phyloP scores from a whole-genome alignment of 495 filamentous ascomycete species.

The Elasticomyces elasticus region DNA sequence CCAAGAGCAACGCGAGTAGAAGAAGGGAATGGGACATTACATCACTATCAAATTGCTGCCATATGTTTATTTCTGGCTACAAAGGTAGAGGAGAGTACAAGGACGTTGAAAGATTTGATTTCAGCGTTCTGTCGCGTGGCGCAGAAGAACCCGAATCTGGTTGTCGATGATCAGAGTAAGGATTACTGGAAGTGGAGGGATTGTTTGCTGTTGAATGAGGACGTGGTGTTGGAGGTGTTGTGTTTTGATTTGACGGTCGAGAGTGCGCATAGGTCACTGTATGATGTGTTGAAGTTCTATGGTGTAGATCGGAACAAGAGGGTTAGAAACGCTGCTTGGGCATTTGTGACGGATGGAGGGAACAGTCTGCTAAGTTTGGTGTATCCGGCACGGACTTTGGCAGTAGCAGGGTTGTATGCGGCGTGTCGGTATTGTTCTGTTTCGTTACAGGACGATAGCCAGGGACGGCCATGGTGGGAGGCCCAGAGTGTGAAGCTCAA shows the following conservation, averaged over 20 bases:
- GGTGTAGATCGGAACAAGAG: slow-evolving; percentile 59
- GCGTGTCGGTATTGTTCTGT: slow-evolving; percentile 60
- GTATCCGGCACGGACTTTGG: slow-evolving; percentile 66
- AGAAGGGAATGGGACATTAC: too few species aligned
- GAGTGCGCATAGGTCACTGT: slow-evolving; percentile 70
- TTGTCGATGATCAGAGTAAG: slow-evolving; percentile 88
- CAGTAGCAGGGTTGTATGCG: slow-evolving; percentile 77
- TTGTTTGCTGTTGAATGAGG: slow-evolving; percentile 81
- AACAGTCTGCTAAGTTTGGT: slow-evolving; percentile 79
- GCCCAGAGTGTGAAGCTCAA: slow-evolving; percentile 51
- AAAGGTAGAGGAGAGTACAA: slow-evolving; percentile 92
- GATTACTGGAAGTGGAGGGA: slow-evolving; percentile 97
- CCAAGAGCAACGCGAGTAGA: too few species aligned
- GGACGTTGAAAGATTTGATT: slow-evolving; percentile 86
- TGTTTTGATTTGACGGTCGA: slow-evolving; percentile 91
- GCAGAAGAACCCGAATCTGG: slow-evolving; percentile 77
- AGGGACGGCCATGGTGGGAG: slow-evolving; percentile 84
- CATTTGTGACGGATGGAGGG: slow-evolving; percentile 81
- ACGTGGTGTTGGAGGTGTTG: slow-evolving; percentile 76
- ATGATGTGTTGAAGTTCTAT: slow-evolving; percentile 62
- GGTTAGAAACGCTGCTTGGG: slow-evolving; percentile 76
- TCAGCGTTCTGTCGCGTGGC: slow-evolving; percentile 87
- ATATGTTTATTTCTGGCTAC: slow-evolving; percentile 87
- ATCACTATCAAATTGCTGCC: slow-evolving; percentile 78
- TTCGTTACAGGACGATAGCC: slow-evolving; percentile 59